Evolutionary conservation across 208 protist species (phyloP).

Genomic region (Acanthamoeba lenticulata): DNA sequence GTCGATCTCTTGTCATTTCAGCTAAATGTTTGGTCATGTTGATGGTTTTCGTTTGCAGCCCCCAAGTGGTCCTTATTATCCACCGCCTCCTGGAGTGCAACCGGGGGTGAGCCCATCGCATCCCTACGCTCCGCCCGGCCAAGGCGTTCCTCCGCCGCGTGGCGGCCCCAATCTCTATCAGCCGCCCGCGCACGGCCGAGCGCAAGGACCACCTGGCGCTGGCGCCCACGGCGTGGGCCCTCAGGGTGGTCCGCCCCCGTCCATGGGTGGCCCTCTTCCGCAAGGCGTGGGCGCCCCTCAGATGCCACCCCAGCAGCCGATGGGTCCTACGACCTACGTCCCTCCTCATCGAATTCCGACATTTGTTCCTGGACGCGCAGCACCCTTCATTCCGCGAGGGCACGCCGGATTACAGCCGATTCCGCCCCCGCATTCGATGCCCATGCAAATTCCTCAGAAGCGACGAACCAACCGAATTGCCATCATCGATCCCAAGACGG

Average conservation of each 20-base stretch:
- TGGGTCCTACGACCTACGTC: not conserved
- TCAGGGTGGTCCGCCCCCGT: not conserved
- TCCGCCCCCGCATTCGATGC: conserved; percentile 27
- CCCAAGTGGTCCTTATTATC: conserved; percentile 23
- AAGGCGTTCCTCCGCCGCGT: not conserved
- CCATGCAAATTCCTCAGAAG: not conserved
- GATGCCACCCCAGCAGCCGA: not conserved
- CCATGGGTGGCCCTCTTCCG: not conserved
- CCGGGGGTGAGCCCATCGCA: not conserved
- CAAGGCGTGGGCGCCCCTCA: conserved; percentile 12
- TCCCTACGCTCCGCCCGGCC: not conserved
- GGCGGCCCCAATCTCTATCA: not conserved
- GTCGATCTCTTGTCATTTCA: not conserved
- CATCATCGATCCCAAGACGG: conserved; percentile 18
- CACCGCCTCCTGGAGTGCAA: not conserved
- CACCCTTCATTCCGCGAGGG: not conserved
- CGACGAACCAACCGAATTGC: not conserved
- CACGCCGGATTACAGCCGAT: not conserved
- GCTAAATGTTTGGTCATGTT: too few relatives aligned
- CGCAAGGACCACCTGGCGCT: not conserved
- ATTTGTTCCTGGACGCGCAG: not conserved
- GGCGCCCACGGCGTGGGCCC: not conserved
- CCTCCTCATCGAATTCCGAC: not conserved
- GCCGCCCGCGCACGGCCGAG: not conserved
- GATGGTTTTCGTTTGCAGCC: not conserved